Conservation (phyloP, 2,329 filamentous ascomycete species). For the Chaetomiaceae sp. region DNA sequence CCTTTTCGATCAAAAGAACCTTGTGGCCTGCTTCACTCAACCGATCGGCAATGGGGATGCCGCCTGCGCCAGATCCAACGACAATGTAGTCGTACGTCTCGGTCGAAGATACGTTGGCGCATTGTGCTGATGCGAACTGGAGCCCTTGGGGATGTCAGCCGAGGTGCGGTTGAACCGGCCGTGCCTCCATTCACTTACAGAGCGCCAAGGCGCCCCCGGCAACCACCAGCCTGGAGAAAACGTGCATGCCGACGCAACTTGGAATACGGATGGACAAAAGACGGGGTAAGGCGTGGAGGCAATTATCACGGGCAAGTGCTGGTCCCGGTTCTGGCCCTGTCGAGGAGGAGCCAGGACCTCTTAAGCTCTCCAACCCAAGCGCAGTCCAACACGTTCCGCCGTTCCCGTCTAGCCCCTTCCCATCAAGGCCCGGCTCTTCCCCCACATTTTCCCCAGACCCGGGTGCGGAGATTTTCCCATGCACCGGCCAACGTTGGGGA, state of each 20-base stretch:
- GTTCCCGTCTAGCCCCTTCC: no score
- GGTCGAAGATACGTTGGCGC: slow-evolving; percentile 17
- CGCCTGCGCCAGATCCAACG: slow-evolving; percentile 57
- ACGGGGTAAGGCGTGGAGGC: neutral
- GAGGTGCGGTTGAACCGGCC: neutral
- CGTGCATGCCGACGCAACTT: slow-evolving; percentile 14
- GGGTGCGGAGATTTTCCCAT: slow-evolving; percentile 17
- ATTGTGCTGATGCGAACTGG: slow-evolving; percentile 15
- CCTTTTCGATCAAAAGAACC: slow-evolving; percentile 60
- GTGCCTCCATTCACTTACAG: slow-evolving; percentile 8
- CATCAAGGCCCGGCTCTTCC: no score
- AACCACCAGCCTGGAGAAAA: slow-evolving; percentile 9
- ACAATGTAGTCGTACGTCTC: slow-evolving; percentile 58
- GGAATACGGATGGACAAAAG: neutral
- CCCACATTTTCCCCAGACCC: slow-evolving; percentile 23
- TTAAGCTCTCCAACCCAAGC: neutral
- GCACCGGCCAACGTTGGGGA: neutral
- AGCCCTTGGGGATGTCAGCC: slow-evolving; percentile 11
- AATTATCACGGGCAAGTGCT: neutral
- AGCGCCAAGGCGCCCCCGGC: slow-evolving; percentile 6
- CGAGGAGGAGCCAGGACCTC: neutral
- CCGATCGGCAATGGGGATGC: slow-evolving; percentile 57
- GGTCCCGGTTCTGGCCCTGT: neutral
- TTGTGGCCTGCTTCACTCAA: slow-evolving; percentile 61
- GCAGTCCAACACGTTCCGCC: no score